Evolutionary conservation across 306 rosid genomes (phyloP).

Genomic region (Alnus glutinosa): DNA sequence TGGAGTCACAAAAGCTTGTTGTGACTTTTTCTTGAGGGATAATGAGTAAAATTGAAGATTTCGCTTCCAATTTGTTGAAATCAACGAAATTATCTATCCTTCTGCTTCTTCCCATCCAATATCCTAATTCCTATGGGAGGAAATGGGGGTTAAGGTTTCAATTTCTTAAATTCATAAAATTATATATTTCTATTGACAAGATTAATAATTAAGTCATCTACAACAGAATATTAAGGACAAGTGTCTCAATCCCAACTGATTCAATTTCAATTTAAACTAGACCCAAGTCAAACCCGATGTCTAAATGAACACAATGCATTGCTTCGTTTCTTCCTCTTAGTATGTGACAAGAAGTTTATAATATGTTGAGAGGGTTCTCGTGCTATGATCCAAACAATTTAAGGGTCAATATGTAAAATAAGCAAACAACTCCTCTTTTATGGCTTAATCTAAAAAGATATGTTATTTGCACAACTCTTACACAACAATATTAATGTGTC

Average conservation of each 20-base stretch:
- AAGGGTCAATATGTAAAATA: too few relatives aligned
- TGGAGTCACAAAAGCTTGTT: slow-evolving; percentile 30
- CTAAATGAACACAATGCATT: background rate
- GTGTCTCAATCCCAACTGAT: too few relatives aligned
- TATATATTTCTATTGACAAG: background rate
- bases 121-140: background rate
- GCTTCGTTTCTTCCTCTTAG: too few relatives aligned
- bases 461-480: too few relatives aligned
- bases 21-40: slow-evolving; percentile 29
- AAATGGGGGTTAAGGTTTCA: background rate
- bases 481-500: too few relatives aligned
- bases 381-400: too few relatives aligned
- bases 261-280: too few relatives aligned
- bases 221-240: too few relatives aligned
- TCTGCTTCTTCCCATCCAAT: background rate
- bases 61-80: background rate
- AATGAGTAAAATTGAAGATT: slow-evolving; percentile 8
- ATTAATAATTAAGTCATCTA: background rate
- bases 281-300: too few relatives aligned
- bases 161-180: background rate
- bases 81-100: slow-evolving; percentile 28
- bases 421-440: too few relatives aligned
- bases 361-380: too few relatives aligned
- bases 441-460: too few relatives aligned
- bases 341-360: background rate